These are phyloP conservation scores for Teratosphaeria viscida DNA, from an alignment of 2,329 filamentous ascomycete genomes.

Conservation along the genomic window DNA sequence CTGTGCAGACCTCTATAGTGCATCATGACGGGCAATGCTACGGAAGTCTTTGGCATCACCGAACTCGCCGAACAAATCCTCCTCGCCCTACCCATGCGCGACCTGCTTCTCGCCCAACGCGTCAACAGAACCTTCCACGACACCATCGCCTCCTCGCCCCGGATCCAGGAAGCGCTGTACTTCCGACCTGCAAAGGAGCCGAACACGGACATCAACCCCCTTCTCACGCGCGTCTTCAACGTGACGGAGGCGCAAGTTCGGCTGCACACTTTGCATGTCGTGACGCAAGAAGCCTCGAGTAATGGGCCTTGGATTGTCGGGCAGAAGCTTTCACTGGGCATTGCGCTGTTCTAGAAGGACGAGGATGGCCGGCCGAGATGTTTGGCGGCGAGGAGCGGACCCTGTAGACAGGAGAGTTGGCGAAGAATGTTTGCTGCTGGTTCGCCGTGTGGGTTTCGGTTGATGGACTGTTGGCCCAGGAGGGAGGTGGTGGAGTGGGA, in stretches of 20 bases:
- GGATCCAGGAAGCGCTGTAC: neutral
- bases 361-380: neutral
- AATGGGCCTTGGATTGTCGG: neutral
- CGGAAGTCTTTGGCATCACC: neutral
- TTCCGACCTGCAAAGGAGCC: neutral
- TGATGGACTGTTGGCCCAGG: neutral
- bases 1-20: neutral
- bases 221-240: neutral
- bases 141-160: neutral
- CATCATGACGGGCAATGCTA: neutral
- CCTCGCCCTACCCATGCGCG: neutral
- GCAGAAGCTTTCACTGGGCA: neutral
- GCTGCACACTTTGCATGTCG: neutral
- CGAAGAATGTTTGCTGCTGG: neutral
- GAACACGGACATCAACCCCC: neutral
- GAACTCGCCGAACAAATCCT: neutral
- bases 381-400: neutral
- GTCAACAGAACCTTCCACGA: neutral
- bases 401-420: neutral
- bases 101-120: neutral
- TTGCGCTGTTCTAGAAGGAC: neutral
- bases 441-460: neutral
- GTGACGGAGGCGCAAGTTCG: neutral
- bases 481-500: neutral
- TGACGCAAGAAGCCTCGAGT: neutral